Evolutionary conservation across 148 eudicot genomes (phyloP), one percentile per base, ranked within the genome.

Genomic region (Mesembryanthemum crystallinum): DNA sequence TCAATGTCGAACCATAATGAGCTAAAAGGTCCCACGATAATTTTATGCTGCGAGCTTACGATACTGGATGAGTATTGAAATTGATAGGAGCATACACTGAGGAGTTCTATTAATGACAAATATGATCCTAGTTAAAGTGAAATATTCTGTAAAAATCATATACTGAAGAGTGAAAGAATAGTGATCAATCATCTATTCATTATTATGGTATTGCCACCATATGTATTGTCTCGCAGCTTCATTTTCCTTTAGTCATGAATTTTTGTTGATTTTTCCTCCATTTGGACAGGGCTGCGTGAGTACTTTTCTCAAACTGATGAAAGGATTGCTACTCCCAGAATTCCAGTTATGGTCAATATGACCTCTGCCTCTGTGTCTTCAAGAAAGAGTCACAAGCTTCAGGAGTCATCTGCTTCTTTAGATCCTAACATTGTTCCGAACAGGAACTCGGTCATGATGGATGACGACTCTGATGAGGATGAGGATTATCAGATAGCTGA

Each of bases 311-410:
- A 92, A 84, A 90, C 90, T 81, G 99, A 95, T 88, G 94, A 92
- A 74, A 85, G 96, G 70, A 73, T 70, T 74, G 86, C 89, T 75
- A 89, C 97, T 70, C 96, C 97, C 33, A 91, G 99, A 80, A 92
- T 95, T 64, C 99, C 99, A 62, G 97, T 92, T 67, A 92, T 95
- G 97, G 94, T 92, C 72, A 95, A 95, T 73, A 92, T 95, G 99
- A 86, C 89, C 81, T 89, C 99, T 64, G 87, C 87, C 27, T 83
- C 96, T 60, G 76, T 81, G 77, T 80, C 92, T 81, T 72, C 92
- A 69, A 90, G 83, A 79, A 92, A 83, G 88, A 82, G 80, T 77
- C 89, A 78, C 30, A 95, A 85, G 77, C 80, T 79, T 77, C 88
- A 78, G 62, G 85, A 78, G 51, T 73, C 89, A 52, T 84, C 92